phyloP scores from a whole-genome alignment of 192 early-diverging fungal species.

The Gigaspora rosea region DNA sequence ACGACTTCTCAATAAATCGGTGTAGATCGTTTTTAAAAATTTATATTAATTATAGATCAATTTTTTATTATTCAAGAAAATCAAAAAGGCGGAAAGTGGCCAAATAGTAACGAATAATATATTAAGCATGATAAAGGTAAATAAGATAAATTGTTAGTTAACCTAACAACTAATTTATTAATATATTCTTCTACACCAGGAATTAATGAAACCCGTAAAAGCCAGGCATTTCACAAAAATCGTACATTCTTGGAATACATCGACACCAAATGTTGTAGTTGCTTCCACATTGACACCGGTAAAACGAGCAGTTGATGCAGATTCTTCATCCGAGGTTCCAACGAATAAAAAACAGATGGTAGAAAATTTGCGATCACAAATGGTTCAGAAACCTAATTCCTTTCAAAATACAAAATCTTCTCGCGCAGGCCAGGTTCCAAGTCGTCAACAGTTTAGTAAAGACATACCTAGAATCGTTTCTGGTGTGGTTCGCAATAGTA shows the following conservation, averaged over 20 bases:
- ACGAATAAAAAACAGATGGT: not conserved
- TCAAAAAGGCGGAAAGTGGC: constrained; percentile 15
- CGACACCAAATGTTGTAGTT: not conserved
- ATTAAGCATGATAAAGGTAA: constrained; percentile 27
- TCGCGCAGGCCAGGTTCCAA: not conserved
- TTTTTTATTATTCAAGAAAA: constrained; percentile 9
- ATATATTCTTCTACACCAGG: not conserved
- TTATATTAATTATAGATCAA: not conserved
- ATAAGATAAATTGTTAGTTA: not conserved
- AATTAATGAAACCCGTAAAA: constrained; percentile 18
- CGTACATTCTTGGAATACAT: constrained; percentile 7
- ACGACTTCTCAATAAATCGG: not conserved
- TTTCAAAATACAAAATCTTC: not conserved
- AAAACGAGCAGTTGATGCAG: not conserved
- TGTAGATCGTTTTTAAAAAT: not conserved
- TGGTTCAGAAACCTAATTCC: not conserved
- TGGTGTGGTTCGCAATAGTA: not conserved
- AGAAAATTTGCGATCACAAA: not conserved
- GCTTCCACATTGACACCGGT: not conserved
- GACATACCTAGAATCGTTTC: not conserved
- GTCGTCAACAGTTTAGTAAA: not conserved
- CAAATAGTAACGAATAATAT: constrained; percentile 22
- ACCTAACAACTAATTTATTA: not conserved
- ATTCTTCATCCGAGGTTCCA: not conserved
- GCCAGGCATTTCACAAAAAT: constrained; percentile 6